Evolutionary conservation across 1,284 basidiomycete genomes (phyloP).

Genomic region (Rhodotorula sp.): DNA sequence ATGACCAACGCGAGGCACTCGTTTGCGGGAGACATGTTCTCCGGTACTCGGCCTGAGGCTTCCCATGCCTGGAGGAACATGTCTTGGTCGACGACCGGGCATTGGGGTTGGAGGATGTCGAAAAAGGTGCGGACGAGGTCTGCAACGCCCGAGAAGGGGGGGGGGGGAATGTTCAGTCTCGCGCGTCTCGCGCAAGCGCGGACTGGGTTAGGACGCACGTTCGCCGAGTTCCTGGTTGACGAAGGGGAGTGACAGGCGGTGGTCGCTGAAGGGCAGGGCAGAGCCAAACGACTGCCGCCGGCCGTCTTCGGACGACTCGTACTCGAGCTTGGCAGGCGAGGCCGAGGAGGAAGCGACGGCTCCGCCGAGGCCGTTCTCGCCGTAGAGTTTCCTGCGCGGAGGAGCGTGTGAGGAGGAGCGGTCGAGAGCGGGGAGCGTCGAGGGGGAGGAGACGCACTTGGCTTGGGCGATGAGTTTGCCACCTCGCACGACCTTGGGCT

Average conservation of each 20-base stretch:
- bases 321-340: background rate
- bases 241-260: too few species aligned
- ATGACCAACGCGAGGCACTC: conserved; percentile 29
- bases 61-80: conserved; percentile 21
- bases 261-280: background rate
- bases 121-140: conserved; percentile 31
- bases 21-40: conserved; percentile 20
- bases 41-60: conserved; percentile 9
- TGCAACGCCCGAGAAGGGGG: too few species aligned
- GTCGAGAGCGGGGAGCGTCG: too few species aligned
- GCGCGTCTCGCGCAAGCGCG: too few species aligned
- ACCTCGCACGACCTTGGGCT: conserved; percentile 32
- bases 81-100: conserved; percentile 28
- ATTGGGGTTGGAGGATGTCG: conserved; percentile 18
- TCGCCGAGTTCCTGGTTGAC: background rate
- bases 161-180: too few species aligned
- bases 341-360: background rate
- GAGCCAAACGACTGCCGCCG: background rate
- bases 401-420: background rate
- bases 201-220: conserved; percentile 1
- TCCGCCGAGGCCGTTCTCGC: background rate
- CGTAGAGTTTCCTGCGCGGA: conserved; percentile 11
- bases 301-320: background rate
- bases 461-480: conserved; percentile 38
- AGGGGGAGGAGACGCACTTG: conserved; percentile 10